Evolutionary conservation across 2,329 filamentous ascomycete species (phyloP).

Genomic region (Sporothrix pseudoabietina): DNA sequence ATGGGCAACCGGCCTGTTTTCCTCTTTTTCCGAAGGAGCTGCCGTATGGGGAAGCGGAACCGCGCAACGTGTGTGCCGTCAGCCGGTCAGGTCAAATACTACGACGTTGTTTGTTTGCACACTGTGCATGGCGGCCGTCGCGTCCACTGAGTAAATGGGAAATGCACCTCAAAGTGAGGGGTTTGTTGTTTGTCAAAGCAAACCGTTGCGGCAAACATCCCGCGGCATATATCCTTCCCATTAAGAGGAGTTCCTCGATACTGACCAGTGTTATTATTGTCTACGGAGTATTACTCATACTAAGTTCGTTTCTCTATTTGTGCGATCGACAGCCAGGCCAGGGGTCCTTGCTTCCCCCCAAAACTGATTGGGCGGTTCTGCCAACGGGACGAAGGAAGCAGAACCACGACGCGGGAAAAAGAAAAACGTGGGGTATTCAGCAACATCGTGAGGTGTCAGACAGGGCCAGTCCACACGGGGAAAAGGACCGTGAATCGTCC

Average conservation of each 20-base stretch:
- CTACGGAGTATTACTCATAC: neutral
- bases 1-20: neutral
- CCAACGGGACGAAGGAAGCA: neutral
- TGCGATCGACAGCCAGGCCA: constrained; percentile 10
- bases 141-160: neutral
- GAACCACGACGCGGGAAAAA: neutral
- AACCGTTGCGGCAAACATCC: neutral
- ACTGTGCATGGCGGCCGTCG: neutral
- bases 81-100: neutral
- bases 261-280: neutral
- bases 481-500: neutral
- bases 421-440: constrained; percentile 15
- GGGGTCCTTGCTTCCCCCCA: neutral
- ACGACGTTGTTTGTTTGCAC: neutral
- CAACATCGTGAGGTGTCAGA: constrained; percentile 2
- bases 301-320: neutral
- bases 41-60: constrained; percentile 17
- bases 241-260: neutral
- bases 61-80: constrained; percentile 12
- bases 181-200: neutral
- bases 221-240: neutral
- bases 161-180: neutral
- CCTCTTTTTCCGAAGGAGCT: neutral
- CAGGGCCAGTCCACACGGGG: neutral
- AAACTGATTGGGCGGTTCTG: neutral